A percentile compares a stretch with the other conserved stretches of the same genome.
Conservation (phyloP, 441 rosid genomes). For the Aquilaria agallochum region DNA sequence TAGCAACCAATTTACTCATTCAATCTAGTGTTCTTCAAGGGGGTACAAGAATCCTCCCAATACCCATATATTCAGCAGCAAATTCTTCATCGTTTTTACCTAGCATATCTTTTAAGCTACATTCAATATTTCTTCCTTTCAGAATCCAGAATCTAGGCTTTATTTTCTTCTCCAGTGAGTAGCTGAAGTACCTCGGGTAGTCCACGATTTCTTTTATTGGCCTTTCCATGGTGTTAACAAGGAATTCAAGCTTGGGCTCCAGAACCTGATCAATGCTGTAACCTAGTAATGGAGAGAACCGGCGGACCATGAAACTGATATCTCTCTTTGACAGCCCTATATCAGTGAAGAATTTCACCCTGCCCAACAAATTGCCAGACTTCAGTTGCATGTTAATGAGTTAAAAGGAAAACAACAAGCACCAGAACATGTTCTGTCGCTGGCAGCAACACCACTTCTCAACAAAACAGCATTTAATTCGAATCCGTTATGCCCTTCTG, state of each 20-base stretch:
- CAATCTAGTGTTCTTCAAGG: background rate
- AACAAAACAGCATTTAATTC: too few relatives aligned
- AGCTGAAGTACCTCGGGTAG: conserved; percentile 86
- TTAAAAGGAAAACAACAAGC: too few relatives aligned
- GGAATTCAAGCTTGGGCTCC: conserved; percentile 72
- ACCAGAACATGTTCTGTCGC: too few relatives aligned
- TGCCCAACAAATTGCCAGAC: conserved; percentile 24
- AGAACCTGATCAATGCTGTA: conserved; percentile 71
- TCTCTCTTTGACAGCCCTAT: conserved; percentile 63
- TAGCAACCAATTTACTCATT: too few relatives aligned
- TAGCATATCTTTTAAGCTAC: conserved; percentile 74
- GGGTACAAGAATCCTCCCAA: conserved; percentile 21
- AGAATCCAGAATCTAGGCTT: conserved; percentile 77
- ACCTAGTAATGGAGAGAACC: conserved; percentile 82
- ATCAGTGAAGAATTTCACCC: conserved; percentile 66
- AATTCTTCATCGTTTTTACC: conserved; percentile 81
- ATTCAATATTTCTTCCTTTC: conserved; percentile 48
- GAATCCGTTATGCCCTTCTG: too few relatives aligned
- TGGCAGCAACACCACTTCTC: too few relatives aligned
- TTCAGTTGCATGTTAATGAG: too few relatives aligned
- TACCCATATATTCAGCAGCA: conserved; percentile 56
- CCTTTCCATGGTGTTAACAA: conserved; percentile 58
- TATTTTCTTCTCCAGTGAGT: conserved; percentile 82
- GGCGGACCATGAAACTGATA: conserved; percentile 66
- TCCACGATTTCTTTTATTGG: conserved; percentile 59